These are phyloP conservation scores for Erodium moschatum DNA, from an alignment of 441 rosid species.

Conservation along the genomic window DNA sequence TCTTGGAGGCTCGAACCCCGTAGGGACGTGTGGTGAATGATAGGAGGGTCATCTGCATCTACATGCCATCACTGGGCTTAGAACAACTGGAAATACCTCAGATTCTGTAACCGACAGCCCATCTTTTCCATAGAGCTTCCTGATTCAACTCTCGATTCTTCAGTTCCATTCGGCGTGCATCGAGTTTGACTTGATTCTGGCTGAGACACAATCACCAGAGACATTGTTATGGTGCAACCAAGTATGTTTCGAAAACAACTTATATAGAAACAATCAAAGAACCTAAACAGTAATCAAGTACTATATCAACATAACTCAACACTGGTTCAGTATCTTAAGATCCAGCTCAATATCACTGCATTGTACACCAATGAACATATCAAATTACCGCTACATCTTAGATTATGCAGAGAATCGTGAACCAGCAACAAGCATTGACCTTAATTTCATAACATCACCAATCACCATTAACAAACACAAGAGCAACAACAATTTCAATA, in stretches of 20 bases:
- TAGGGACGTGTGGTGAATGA: constrained; percentile 27
- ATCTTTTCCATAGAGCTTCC: not conserved
- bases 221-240: not conserved
- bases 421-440: not conserved
- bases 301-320: not conserved
- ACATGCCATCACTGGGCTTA: not conserved
- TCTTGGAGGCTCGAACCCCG: constrained; percentile 37
- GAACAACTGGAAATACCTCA: not conserved
- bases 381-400: not conserved
- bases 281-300: not conserved
- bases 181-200: not conserved
- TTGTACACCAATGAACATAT: not conserved
- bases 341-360: not conserved
- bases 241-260: not conserved
- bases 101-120: not conserved
- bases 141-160: not conserved
- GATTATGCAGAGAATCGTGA: not conserved
- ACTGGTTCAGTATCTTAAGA: not conserved
- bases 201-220: not conserved
- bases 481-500: not conserved
- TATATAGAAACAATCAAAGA: not conserved
- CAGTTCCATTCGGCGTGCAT: not conserved
- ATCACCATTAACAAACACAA: not conserved
- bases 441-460: not conserved
- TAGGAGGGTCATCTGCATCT: constrained; percentile 35